Conservation (phyloP, 768 basidiomycete genomes). For the Multifurca ochricompacta region DNA sequence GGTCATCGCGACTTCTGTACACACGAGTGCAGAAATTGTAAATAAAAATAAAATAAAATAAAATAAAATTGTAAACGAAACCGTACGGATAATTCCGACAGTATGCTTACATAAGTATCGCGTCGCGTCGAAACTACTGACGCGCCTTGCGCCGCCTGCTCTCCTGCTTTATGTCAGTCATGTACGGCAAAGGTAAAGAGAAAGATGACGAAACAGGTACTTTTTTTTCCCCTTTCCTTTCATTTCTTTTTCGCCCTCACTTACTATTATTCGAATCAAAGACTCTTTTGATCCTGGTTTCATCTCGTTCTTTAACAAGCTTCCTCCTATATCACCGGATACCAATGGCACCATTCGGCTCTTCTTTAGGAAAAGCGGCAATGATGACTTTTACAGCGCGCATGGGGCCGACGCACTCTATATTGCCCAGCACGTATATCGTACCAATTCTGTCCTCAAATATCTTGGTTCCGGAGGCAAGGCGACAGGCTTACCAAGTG, state of each 20-base stretch:
- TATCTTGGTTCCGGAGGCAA: slow-evolving; percentile 67
- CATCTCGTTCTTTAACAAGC: slow-evolving; percentile 54
- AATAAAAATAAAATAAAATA: no score
- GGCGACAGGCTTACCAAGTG: slow-evolving; percentile 59
- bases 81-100: background rate
- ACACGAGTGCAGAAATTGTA: slow-evolving; percentile 23
- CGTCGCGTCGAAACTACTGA: slow-evolving; percentile 11
- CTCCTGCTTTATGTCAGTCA: slow-evolving; percentile 54
- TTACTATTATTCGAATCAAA: background rate
- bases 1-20: slow-evolving; percentile 31
- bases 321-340: slow-evolving; percentile 62
- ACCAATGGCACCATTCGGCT: slow-evolving; percentile 73
- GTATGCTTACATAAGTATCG: slow-evolving; percentile 11
- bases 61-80: no score
- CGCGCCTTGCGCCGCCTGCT: no score
- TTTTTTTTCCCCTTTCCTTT: background rate
- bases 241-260: no score
- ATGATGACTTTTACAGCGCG: slow-evolving; percentile 72
- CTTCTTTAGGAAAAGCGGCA: slow-evolving; percentile 54
- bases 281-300: slow-evolving; percentile 42
- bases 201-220: slow-evolving; percentile 37
- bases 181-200: slow-evolving; percentile 62
- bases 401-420: slow-evolving; percentile 87
- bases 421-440: slow-evolving; percentile 75
- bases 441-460: slow-evolving; percentile 89